Evolutionary conservation across 2,329 filamentous ascomycete genomes (phyloP).

Genomic region (Epichloe coenophiala): DNA sequence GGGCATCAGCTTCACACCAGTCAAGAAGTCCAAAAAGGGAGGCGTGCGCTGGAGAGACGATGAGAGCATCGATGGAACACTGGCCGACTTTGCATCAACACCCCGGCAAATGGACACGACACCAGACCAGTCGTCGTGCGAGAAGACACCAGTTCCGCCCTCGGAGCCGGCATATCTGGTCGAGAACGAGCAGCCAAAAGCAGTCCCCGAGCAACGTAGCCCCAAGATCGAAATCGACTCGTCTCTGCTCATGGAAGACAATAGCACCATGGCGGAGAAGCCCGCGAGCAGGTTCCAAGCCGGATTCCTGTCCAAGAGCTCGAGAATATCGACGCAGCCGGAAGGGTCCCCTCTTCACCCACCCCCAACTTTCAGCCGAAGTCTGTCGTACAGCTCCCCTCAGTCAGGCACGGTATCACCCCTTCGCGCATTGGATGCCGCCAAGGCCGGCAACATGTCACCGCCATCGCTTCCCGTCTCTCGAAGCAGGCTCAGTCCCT

Average conservation of each 20-base stretch:
- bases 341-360: constrained; percentile 49
- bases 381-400: constrained; percentile 34
- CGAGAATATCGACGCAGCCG: constrained; percentile 24
- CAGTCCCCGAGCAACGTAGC: constrained; percentile 42
- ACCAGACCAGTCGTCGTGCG: constrained; percentile 27
- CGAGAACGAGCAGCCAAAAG: constrained; percentile 6
- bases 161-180: constrained; percentile 9
- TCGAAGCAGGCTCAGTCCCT: constrained; percentile 9
- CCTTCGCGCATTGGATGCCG: constrained; percentile 35
- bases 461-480: constrained; percentile 23
- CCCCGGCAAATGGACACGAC: constrained; percentile 52
- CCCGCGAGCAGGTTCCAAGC: constrained; percentile 67
- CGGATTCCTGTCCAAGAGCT: constrained; percentile 60
- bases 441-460: constrained; percentile 36
- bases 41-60: constrained; percentile 91
- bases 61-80: constrained; percentile 62
- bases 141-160: constrained; percentile 21
- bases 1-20: constrained; percentile 67
- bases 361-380: constrained; percentile 44
- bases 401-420: constrained; percentile 26
- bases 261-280: constrained; percentile 9
- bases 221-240: constrained; percentile 16
- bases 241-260: constrained; percentile 32
- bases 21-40: constrained; percentile 63
- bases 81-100: constrained; percentile 87